Percentiles rank a stretch among this genome's conserved stretches.
Evolutionary conservation across 768 basidiomycete genomes (phyloP).

Genomic region (Mycena venus): DNA sequence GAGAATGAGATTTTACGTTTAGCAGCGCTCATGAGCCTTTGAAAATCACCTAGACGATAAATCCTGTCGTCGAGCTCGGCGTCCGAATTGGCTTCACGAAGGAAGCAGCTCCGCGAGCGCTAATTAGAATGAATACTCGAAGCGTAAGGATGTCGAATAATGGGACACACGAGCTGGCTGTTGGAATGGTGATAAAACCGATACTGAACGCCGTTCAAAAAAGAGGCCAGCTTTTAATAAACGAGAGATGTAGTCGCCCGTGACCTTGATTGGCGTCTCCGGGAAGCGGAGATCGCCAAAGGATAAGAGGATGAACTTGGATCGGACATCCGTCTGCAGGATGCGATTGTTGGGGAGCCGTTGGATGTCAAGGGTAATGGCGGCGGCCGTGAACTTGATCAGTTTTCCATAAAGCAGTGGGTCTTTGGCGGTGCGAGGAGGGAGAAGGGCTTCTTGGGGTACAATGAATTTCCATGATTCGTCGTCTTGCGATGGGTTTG

Average conservation of each 20-base stretch:
- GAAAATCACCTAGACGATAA: constrained; percentile 70
- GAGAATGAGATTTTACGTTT: constrained; percentile 58
- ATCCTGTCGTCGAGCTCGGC: constrained; percentile 70
- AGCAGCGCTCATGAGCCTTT: constrained; percentile 71
- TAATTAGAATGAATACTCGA: constrained; percentile 39
- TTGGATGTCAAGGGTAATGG: constrained; percentile 63
- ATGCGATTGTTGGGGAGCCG: constrained; percentile 72
- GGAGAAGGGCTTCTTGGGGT: constrained; percentile 45
- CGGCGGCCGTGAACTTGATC: constrained; percentile 63
- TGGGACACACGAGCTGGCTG: constrained; percentile 67
- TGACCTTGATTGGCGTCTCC: constrained; percentile 61
- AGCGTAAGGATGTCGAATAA: not conserved
- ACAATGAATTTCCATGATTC: constrained; percentile 64
- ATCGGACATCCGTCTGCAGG: constrained; percentile 66
- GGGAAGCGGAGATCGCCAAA: constrained; percentile 70
- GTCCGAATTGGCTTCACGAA: constrained; percentile 67
- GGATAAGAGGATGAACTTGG: constrained; percentile 68
- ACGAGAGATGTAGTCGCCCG: constrained; percentile 68
- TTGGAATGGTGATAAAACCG: constrained; percentile 82
- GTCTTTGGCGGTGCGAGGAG: constrained; percentile 41
- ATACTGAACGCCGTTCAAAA: constrained; percentile 70
- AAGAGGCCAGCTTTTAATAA: constrained; percentile 69
- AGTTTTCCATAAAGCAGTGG: constrained; percentile 57
- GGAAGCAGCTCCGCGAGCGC: constrained; percentile 75
- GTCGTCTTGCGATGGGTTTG: constrained; percentile 62